Conservation (phyloP, 805 yeast genomes). For the Yarrowia sp. region DNA sequence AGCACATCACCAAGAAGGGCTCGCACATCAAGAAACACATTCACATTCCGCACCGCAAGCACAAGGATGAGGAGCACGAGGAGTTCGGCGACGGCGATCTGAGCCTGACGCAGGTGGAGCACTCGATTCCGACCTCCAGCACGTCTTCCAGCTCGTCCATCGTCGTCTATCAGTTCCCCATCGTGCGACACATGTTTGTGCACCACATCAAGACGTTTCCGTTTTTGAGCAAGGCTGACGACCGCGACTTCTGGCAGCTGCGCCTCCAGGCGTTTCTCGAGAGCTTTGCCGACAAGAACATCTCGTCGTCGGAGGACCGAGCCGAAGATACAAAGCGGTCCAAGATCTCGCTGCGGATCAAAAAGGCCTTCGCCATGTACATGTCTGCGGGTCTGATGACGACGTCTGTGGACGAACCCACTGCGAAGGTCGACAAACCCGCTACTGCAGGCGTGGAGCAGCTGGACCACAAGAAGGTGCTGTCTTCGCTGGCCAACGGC, state of each 20-base stretch:
- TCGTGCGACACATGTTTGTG: constrained; percentile 63
- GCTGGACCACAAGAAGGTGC: constrained; percentile 30
- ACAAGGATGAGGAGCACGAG: background rate
- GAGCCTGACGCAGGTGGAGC: background rate
- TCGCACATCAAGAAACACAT: constrained; percentile 3
- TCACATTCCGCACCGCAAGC: background rate
- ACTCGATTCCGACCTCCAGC: too few relatives aligned
- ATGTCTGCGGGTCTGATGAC: constrained; percentile 73
- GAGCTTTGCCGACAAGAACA: constrained; percentile 66
- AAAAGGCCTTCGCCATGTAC: constrained; percentile 59
- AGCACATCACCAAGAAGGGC: background rate
- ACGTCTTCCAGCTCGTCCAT: background rate
- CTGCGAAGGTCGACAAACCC: constrained; percentile 34
- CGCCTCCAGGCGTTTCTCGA: constrained; percentile 82
- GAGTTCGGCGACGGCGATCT: background rate
- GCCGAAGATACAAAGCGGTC: constrained; percentile 70
- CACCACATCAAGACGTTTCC: constrained; percentile 72
- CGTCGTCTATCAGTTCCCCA: constrained; percentile 52
- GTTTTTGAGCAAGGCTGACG: constrained; percentile 52
- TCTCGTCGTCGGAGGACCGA: constrained; percentile 72
- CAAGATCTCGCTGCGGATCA: constrained; percentile 56
- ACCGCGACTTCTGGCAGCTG: constrained; percentile 71
- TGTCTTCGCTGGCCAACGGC: constrained; percentile 30
- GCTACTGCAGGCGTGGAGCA: constrained; percentile 32
- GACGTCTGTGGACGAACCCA: constrained; percentile 39